A percentile compares a stretch with the other conserved stretches of the same genome.
Conservation (phyloP, 164 flowering plant genomes). For the Echeveria elegans region DNA sequence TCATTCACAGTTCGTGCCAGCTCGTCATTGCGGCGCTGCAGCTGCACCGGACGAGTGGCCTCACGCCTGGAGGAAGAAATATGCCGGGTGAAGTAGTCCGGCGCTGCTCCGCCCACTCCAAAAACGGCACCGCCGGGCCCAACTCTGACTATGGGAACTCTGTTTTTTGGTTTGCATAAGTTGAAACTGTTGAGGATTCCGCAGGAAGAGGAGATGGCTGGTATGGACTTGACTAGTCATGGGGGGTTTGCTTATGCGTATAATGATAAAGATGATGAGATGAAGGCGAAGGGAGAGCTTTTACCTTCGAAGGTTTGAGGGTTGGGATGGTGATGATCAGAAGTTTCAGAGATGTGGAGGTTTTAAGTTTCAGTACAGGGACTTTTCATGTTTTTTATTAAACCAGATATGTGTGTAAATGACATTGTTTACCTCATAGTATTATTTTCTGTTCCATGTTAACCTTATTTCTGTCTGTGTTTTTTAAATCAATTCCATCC, state of each 20-base stretch:
- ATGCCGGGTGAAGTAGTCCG: too few relatives aligned
- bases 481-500: too few relatives aligned
- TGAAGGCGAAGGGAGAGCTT: conserved; percentile 5
- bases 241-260: conserved; percentile 24
- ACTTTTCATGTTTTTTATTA: neutral
- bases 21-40: too few relatives aligned
- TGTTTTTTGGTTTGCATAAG: conserved; percentile 22
- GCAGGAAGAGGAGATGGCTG: conserved; percentile 28
- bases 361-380: neutral
- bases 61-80: too few relatives aligned
- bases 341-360: neutral
- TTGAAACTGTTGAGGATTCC: conserved; percentile 26
- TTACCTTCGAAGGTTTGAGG: neutral
- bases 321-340: neutral
- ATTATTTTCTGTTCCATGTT: too few relatives aligned
- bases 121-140: too few relatives aligned
- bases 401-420: neutral
- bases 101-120: too few relatives aligned
- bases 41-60: too few relatives aligned
- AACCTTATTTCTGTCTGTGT: too few relatives aligned
- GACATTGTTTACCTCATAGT: too few relatives aligned
- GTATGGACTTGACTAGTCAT: conserved; percentile 33
- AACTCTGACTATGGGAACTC: conserved; percentile 26
- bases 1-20: too few relatives aligned
- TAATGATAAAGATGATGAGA: conserved; percentile 13